These are phyloP conservation scores for Beauveria caledonica DNA, from an alignment of 2,329 filamentous ascomycete genomes.

Conservation along the genomic window DNA sequence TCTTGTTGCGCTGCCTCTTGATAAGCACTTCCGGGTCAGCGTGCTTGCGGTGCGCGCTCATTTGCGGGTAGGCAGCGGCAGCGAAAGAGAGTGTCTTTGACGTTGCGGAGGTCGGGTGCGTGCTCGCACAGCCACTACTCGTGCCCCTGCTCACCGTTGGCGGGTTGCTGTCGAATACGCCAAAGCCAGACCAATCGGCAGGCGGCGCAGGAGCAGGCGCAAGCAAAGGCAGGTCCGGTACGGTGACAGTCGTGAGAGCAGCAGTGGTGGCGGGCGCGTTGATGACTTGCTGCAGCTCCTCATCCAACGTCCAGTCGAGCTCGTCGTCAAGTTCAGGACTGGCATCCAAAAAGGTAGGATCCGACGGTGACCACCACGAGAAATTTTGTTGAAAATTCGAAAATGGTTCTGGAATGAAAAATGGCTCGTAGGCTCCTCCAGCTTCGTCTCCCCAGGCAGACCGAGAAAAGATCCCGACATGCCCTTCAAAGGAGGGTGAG, in stretches of 20 bases:
- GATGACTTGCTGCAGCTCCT: not conserved
- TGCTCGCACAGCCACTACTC: not conserved
- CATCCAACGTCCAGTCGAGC: slow-evolving; percentile 4
- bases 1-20: slow-evolving; percentile 54
- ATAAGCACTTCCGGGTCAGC: slow-evolving; percentile 17
- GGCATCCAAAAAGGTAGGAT: not conserved
- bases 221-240: not conserved
- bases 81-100: not conserved
- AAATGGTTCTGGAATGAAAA: not conserved
- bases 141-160: not conserved
- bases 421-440: not conserved
- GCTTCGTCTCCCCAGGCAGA: slow-evolving; percentile 5
- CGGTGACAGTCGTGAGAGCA: not conserved
- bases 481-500: slow-evolving; percentile 7
- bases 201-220: not conserved
- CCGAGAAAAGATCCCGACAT: slow-evolving; percentile 1
- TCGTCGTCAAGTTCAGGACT: not conserved
- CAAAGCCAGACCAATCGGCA: slow-evolving; percentile 4
- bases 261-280: not conserved
- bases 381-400: not conserved
- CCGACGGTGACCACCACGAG: not conserved
- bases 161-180: slow-evolving; percentile 8
- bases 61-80: not conserved
- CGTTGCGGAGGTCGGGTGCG: not conserved
- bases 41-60: not conserved